Evolutionary conservation across 2,329 filamentous ascomycete species (phyloP).

Genomic region (Nemania serpens): DNA sequence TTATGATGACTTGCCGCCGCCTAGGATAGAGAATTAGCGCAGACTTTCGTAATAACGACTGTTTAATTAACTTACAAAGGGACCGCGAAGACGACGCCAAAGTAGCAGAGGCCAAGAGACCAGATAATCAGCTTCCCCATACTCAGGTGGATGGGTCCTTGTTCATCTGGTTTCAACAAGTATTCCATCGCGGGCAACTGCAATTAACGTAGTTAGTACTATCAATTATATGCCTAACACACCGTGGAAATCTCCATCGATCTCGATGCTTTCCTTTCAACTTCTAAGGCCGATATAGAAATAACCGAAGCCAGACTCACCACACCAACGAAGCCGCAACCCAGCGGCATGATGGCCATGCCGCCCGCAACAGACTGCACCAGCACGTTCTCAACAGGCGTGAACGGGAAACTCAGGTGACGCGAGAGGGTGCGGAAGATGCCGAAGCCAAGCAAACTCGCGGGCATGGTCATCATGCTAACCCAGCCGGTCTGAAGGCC

Average conservation of each 20-base stretch:
- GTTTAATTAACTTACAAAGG: conserved; percentile 61
- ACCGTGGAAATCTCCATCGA: no score
- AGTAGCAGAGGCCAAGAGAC: conserved; percentile 92
- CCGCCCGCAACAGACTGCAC: conserved; percentile 95
- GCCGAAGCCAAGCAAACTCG: conserved; percentile 90
- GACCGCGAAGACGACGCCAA: conserved; percentile 95
- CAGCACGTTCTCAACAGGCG: conserved; percentile 93
- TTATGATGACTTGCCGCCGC: conserved; percentile 87
- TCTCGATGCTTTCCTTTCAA: no score
- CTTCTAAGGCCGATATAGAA: background rate
- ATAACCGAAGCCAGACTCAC: conserved; percentile 43
- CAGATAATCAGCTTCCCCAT: conserved; percentile 83
- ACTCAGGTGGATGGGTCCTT: conserved; percentile 73
- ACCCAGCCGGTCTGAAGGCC: conserved; percentile 82
- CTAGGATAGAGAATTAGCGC: conserved; percentile 39
- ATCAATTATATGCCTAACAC: background rate
- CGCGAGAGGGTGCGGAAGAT: conserved; percentile 82
- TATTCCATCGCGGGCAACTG: conserved; percentile 88
- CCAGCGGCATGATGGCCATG: conserved; percentile 95
- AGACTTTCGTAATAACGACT: background rate
- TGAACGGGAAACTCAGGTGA: conserved; percentile 79
- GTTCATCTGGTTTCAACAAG: conserved; percentile 75
- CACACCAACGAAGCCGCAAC: conserved; percentile 93
- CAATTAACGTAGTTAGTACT: conserved; percentile 10
- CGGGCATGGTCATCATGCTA: conserved; percentile 94